phyloP scores from a whole-genome alignment of 1,284 basidiomycete species.

The Irpex sp. region DNA sequence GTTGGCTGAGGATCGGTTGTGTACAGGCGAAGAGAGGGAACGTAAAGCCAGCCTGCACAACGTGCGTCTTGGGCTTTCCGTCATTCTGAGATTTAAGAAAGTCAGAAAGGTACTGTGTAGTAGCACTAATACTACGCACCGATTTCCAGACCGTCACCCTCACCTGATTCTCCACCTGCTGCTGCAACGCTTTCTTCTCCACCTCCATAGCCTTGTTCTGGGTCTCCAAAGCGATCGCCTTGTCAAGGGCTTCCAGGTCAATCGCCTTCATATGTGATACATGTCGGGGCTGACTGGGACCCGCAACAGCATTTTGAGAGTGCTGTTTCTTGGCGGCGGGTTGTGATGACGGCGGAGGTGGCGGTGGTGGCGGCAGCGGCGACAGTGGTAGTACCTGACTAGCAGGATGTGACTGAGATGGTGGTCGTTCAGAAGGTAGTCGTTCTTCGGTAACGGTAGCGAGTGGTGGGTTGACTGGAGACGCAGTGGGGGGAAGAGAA shows the following conservation, averaged over 20 bases:
- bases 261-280: not conserved
- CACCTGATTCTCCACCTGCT: not conserved
- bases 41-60: not conserved
- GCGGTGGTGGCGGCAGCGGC: not conserved
- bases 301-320: not conserved
- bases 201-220: not conserved
- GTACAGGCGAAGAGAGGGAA: not conserved
- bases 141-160: not conserved
- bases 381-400: not conserved
- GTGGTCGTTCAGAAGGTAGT: too few relatives aligned
- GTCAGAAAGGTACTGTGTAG: not conserved
- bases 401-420: not conserved
- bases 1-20: not conserved
- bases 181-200: not conserved
- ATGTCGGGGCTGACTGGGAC: not conserved
- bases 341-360: not conserved
- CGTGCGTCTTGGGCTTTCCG: not conserved
- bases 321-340: not conserved
- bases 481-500: too few relatives aligned
- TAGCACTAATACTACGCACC: not conserved
- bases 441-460: too few relatives aligned
- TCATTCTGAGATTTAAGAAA: not conserved
- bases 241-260: not conserved
- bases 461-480: too few relatives aligned
- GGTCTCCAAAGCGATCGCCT: not conserved